These are phyloP conservation scores for Microcera coccophila DNA, from an alignment of 2,329 filamentous ascomycete species.

Conservation along the genomic window DNA sequence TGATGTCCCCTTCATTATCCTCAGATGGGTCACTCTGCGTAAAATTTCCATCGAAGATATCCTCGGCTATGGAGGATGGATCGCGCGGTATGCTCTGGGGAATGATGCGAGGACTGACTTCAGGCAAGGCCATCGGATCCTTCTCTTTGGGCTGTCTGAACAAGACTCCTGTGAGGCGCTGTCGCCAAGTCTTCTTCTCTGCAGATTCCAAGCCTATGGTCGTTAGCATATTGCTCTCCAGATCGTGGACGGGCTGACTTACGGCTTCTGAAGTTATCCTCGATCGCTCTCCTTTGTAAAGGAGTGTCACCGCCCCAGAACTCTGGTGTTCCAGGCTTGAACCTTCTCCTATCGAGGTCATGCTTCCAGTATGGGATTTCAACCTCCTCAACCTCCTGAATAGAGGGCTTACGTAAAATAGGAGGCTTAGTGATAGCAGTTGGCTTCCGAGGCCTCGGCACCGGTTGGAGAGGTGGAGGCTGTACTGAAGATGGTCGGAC, in stretches of 20 bases:
- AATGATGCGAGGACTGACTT: conserved; percentile 14
- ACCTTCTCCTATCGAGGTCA: conserved; percentile 17
- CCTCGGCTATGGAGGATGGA: background rate
- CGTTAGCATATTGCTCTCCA: conserved; percentile 2
- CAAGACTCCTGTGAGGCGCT: conserved; percentile 10
- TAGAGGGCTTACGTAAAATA: background rate
- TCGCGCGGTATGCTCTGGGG: conserved; percentile 16
- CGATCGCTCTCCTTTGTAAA: conserved; percentile 25
- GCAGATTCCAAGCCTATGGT: conserved; percentile 12
- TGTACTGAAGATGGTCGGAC: background rate
- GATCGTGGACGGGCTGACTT: conserved; percentile 9
- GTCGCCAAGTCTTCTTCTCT: conserved; percentile 8
- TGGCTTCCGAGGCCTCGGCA: background rate
- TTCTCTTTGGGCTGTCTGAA: background rate
- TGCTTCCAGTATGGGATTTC: conserved; percentile 13
- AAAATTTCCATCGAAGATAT: background rate
- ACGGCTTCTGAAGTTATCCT: conserved; percentile 18
- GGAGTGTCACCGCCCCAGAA: conserved; percentile 31
- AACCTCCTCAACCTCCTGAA: conserved; percentile 5
- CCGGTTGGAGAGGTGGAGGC: background rate
- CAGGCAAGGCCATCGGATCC: conserved; percentile 18
- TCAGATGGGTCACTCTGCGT: too few relatives aligned
- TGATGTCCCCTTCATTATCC: too few relatives aligned
- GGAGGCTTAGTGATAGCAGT: background rate
- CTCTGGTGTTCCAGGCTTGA: conserved; percentile 20